A percentile compares a stretch with the other conserved stretches of the same genome.
Evolutionary conservation across 257 asterid genomes (phyloP).

Genomic region (Lantana camara): DNA sequence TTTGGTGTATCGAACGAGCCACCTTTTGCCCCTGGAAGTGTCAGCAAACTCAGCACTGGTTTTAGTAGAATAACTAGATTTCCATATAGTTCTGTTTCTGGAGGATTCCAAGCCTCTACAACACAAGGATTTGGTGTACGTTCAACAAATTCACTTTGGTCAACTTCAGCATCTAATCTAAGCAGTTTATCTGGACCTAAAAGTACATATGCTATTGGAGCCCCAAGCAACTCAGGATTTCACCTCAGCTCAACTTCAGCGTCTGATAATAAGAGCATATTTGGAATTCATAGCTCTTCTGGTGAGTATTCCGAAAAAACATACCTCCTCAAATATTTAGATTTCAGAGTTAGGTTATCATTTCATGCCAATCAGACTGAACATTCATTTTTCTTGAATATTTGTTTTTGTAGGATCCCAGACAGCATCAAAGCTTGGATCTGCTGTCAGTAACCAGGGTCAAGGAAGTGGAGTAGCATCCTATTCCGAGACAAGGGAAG

Average conservation of each 20-base stretch:
- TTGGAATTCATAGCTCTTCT: background rate
- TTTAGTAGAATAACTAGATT: background rate
- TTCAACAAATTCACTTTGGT: conserved; percentile 7
- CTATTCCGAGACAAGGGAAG: conserved; percentile 18
- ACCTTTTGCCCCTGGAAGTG: background rate
- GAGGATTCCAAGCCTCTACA: background rate
- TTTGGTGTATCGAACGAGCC: conserved; percentile 1
- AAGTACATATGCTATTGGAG: background rate
- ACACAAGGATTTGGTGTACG: conserved; percentile 8
- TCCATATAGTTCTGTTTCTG: background rate
- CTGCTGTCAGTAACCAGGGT: background rate
- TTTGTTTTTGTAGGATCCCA: conserved; percentile 21
- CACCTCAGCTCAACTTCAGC: background rate
- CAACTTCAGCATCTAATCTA: background rate
- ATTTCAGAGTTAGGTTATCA: background rate
- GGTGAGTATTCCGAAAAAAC: background rate
- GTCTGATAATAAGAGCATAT: background rate
- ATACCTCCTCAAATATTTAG: background rate
- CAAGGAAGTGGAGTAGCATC: conserved; percentile 22
- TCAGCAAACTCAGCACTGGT: conserved; percentile 20
- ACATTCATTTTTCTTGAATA: background rate
- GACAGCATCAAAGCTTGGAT: background rate
- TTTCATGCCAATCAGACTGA: background rate
- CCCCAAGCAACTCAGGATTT: conserved; percentile 4
- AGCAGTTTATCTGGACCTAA: background rate